Conservation (phyloP, 768 basidiomycete species). For the Boletus reticulatus region DNA sequence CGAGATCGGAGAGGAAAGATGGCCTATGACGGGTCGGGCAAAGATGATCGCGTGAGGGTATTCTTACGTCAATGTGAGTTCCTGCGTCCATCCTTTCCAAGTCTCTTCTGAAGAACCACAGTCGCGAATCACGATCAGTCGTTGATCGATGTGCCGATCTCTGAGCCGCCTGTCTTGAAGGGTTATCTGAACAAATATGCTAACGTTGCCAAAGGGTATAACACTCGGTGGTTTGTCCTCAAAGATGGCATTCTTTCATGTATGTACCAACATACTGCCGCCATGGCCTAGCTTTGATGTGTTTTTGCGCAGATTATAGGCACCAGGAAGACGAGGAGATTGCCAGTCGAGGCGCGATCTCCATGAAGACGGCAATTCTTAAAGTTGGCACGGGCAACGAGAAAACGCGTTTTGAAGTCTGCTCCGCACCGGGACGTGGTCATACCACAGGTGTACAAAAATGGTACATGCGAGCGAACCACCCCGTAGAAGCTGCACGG, state of each 20-base stretch:
- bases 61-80: conserved; percentile 81
- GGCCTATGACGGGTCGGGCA: conserved; percentile 65
- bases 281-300: background rate
- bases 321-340: conserved; percentile 88
- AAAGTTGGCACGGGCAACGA: conserved; percentile 50
- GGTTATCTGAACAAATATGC: conserved; percentile 91
- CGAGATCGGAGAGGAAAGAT: conserved; percentile 72
- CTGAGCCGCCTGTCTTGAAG: conserved; percentile 60
- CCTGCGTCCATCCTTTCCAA: background rate
- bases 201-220: conserved; percentile 89
- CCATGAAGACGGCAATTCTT: conserved; percentile 75
- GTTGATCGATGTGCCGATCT: conserved; percentile 49
- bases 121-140: conserved; percentile 81
- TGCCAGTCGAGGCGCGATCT: conserved; percentile 83
- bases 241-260: conserved; percentile 84
- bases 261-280: conserved; percentile 36
- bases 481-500: conserved; percentile 84
- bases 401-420: conserved; percentile 80
- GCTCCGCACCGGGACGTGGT: conserved; percentile 53
- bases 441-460: conserved; percentile 52
- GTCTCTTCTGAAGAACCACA: conserved; percentile 26
- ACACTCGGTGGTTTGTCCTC: conserved; percentile 89
- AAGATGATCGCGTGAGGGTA: conserved; percentile 77
- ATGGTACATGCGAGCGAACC: conserved; percentile 83
- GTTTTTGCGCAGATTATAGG: conserved; percentile 56